These are phyloP conservation scores for Dioszegia hungarica DNA, from an alignment of 768 basidiomycete genomes.

Conservation along the genomic window DNA sequence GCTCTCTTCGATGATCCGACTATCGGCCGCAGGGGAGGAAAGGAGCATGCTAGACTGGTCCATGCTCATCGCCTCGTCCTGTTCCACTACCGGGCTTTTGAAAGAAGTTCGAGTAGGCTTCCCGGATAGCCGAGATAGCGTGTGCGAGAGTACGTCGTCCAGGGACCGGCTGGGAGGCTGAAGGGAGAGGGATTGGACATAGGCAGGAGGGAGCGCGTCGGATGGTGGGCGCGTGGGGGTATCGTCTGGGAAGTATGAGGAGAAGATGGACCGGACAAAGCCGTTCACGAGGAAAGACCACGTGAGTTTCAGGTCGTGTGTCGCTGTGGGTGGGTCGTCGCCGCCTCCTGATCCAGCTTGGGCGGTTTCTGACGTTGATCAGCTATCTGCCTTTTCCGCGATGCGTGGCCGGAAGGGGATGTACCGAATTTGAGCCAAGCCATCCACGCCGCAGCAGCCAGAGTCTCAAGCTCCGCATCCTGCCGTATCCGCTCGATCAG, in stretches of 20 bases:
- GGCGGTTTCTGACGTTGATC: slow-evolving; percentile 15
- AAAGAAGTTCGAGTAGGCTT: background rate
- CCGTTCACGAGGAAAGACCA: slow-evolving; percentile 37
- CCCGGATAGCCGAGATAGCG: background rate
- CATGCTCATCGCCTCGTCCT: background rate
- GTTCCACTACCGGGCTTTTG: background rate
- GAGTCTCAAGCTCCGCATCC: slow-evolving; percentile 20
- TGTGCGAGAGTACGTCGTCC: background rate
- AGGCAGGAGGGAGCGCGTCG: background rate
- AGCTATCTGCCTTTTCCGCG: background rate
- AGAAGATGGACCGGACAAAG: slow-evolving; percentile 26
- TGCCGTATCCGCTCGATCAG: slow-evolving; percentile 23
- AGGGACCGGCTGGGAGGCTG: background rate
- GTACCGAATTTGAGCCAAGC: slow-evolving; percentile 40
- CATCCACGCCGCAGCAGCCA: slow-evolving; percentile 26
- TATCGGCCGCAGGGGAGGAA: background rate
- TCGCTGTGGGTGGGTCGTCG: slow-evolving; percentile 18
- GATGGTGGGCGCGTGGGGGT: slow-evolving; percentile 1
- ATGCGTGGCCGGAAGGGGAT: background rate
- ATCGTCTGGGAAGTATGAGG: slow-evolving; percentile 20
- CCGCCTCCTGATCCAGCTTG: slow-evolving; percentile 13
- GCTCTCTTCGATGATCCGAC: background rate
- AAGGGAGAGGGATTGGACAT: background rate
- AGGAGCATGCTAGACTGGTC: background rate
- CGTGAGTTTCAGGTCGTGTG: slow-evolving; percentile 31